Evolutionary conservation across 1,139 yeast genomes (phyloP).

Genomic region (Protomyces macrosporus): DNA sequence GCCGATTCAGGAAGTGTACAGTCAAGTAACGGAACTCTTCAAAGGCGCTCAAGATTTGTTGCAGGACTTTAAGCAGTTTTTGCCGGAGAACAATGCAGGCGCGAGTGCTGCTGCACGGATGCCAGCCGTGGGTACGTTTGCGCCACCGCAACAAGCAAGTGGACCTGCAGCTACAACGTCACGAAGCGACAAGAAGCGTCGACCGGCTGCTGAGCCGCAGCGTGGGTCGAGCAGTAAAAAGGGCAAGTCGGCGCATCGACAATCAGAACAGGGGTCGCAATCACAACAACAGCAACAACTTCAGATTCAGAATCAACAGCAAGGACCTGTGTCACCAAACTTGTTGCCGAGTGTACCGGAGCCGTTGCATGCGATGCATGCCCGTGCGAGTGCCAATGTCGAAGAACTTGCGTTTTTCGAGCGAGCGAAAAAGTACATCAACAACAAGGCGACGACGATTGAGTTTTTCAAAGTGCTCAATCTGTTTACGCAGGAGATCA

Average conservation of each 20-base stretch:
- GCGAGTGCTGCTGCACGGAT: constrained; percentile 38
- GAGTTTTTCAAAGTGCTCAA: constrained; percentile 85
- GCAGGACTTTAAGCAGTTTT: constrained; percentile 89
- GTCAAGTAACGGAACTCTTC: constrained; percentile 83
- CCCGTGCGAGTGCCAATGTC: constrained; percentile 34
- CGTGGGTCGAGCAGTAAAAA: constrained; percentile 29
- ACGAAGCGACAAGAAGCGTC: constrained; percentile 15
- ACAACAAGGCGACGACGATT: constrained; percentile 81
- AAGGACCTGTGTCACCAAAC: constrained; percentile 50
- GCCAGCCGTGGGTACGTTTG: constrained; percentile 95
- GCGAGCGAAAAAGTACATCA: constrained; percentile 81
- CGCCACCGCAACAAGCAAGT: constrained; percentile 52
- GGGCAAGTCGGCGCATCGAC: constrained; percentile 28
- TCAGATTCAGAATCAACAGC: neutral
- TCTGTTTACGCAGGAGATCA: constrained; percentile 80
- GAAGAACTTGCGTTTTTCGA: constrained; percentile 91
- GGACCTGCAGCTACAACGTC: constrained; percentile 28
- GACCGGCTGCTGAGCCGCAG: constrained; percentile 2
- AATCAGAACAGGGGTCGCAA: constrained; percentile 1
- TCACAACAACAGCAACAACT: constrained; percentile 1
- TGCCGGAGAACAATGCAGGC: constrained; percentile 61
- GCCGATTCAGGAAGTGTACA: constrained; percentile 89
- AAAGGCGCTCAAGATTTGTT: constrained; percentile 89
- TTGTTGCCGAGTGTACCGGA: constrained; percentile 82
- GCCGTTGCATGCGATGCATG: constrained; percentile 61